Percentiles rank a stretch among this genome's conserved stretches.
These are phyloP conservation scores for Microbotryomycetes sp. DNA, from an alignment of 1,284 basidiomycete species.

Conservation along the genomic window DNA sequence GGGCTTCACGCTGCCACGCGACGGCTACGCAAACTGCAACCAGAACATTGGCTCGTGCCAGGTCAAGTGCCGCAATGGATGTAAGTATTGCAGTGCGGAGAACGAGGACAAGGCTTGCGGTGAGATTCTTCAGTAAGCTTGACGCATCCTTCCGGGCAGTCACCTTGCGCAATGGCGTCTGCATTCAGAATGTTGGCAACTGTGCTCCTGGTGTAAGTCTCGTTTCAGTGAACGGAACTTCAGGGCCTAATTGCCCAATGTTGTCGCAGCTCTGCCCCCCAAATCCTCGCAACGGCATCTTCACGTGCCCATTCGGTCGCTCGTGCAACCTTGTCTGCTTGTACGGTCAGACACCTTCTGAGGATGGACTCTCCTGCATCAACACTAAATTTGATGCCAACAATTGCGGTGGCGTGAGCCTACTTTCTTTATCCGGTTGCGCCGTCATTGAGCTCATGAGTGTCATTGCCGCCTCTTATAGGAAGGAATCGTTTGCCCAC, in stretches of 20 bases:
- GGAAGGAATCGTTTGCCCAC: neutral
- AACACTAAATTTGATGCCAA: slow-evolving; percentile 1
- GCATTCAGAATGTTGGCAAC: neutral
- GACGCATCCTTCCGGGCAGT: neutral
- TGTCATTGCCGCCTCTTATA: neutral
- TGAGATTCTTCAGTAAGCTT: neutral
- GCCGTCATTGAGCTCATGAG: neutral
- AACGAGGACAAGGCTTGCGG: neutral
- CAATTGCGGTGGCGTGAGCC: neutral
- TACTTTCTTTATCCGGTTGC: neutral
- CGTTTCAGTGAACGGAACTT: neutral
- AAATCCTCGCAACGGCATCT: neutral
- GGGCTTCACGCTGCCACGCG: neutral
- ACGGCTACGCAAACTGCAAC: neutral
- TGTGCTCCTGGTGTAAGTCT: neutral
- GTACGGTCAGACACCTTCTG: neutral
- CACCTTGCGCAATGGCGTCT: neutral
- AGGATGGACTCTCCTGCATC: neutral
- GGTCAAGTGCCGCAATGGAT: neutral
- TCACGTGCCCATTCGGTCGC: neutral
- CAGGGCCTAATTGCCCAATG: neutral
- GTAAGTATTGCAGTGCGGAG: neutral
- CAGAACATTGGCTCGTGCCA: neutral
- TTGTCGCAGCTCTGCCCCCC: neutral
- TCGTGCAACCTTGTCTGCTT: neutral